Evolutionary conservation across 1,139 yeast genomes (phyloP).

Genomic region (Geotrichum candidum): DNA sequence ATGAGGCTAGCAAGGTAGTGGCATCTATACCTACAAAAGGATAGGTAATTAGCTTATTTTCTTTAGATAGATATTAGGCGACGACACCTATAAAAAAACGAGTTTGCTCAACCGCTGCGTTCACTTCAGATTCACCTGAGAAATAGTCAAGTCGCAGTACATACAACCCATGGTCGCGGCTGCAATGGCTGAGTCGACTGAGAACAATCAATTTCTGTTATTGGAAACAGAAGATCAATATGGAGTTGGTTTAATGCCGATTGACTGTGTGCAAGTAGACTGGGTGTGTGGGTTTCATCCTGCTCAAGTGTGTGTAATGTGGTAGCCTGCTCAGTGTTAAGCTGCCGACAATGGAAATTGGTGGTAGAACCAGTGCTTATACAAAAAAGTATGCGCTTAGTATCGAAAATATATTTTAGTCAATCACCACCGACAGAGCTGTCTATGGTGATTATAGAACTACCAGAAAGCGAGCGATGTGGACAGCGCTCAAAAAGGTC

Average conservation of each 20-base stretch:
- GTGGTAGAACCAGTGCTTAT: neutral
- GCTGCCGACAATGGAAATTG: neutral
- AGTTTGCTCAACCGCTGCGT: neutral
- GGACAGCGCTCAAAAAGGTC: neutral
- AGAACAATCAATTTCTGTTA: neutral
- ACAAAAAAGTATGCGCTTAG: neutral
- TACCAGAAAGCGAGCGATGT: neutral
- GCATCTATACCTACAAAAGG: too few relatives aligned
- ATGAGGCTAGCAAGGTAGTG: too few relatives aligned
- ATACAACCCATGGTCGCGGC: neutral
- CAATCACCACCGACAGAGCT: neutral
- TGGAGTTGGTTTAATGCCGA: neutral
- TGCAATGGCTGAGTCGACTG: neutral
- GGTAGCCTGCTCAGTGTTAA: neutral
- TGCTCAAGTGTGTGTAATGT: neutral
- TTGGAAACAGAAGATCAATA: neutral
- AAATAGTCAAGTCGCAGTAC: neutral
- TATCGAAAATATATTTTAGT: neutral
- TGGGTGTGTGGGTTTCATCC: neutral
- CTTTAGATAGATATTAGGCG: neutral
- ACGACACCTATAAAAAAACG: neutral
- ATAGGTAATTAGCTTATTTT: too few relatives aligned
- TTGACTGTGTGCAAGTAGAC: neutral
- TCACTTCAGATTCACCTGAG: neutral
- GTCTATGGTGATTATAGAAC: neutral